Evolutionary conservation across 768 basidiomycete species (phyloP), one percentile per base, ranked within the genome.

Genomic region (Chalciporus piperatus): DNA sequence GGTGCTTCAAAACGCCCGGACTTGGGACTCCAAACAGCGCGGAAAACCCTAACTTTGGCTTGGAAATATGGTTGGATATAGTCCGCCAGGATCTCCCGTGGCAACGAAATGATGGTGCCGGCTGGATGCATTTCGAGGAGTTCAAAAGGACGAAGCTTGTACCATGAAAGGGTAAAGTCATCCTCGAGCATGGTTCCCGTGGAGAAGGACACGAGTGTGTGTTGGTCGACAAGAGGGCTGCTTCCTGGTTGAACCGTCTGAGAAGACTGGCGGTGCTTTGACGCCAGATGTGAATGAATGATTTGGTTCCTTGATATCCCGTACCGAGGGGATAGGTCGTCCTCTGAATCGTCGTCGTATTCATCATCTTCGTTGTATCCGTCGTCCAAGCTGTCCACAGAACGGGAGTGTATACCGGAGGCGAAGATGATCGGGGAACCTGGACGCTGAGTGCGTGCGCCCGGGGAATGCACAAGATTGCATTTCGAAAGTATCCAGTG

Each of bases 341-440:
- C 58, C 41, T 72, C 67, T 6, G 70, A 64, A 11, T 67, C 59
- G 17, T 46, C 54, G 11, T 52, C 55, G 45, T 50, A 55, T 30
- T 67, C 69, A 50, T 73, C 69, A n/a, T 72, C 72, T 33, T 70
- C 66, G 49, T 52, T 56, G 40, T 61, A 64, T 10, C 68, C 68
- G 22, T 56, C 56, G 3, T 59, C 64, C 32, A 57, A n/a, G 28
- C 59, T 67, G 51, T 67, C 68, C 20, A 59, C 4, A 14, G 69
- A 63, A 1, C 53, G 30, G 2, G 62, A 2, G n/a, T 46, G 55
- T 7, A 55, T 2, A 17, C 41, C 63, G 27, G 68, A 41, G 0
- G 85, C 85, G 56, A 89, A 90, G 0, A 79, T 82, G 60, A 88
- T 87, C 13, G 87, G 88, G 0, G 84, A 86, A 0, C 81, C 75